These are phyloP conservation scores for Tetrapyrgos nigripes DNA, from an alignment of 1,284 basidiomycete species.

Conservation along the genomic window DNA sequence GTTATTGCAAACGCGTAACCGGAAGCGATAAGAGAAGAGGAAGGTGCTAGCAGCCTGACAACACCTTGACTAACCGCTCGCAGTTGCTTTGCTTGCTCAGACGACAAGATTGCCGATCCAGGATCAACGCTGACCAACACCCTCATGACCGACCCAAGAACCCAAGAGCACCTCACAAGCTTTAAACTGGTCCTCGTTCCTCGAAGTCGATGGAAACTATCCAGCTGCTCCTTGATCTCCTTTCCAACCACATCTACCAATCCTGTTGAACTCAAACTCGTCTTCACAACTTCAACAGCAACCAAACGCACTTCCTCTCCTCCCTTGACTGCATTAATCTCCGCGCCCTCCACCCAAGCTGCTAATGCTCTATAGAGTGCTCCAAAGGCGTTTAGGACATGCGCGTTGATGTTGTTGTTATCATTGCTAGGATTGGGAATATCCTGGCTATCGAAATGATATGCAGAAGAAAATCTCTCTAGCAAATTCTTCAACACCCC, in stretches of 20 bases:
- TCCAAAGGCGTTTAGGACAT: conserved; percentile 38
- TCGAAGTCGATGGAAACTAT: too few species aligned
- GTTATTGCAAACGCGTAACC: neutral
- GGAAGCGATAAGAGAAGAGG: neutral
- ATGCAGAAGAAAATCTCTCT: too few species aligned
- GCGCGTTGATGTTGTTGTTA: conserved; percentile 24
- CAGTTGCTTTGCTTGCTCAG: neutral
- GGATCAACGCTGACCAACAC: neutral
- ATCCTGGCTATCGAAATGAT: too few species aligned
- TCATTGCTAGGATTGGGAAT: conserved; percentile 6
- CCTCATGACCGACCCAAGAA: neutral
- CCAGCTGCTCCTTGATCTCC: conserved; percentile 30
- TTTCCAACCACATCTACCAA: conserved; percentile 29
- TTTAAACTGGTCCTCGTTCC: neutral
- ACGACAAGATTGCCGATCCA: neutral
- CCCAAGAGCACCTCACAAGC: too few species aligned
- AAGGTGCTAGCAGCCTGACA: neutral
- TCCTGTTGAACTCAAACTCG: too few species aligned
- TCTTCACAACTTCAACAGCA: conserved; percentile 35
- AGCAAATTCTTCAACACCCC: conserved; percentile 46
- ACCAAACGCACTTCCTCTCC: conserved; percentile 67
- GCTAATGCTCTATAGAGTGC: conserved; percentile 63
- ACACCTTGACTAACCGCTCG: neutral
- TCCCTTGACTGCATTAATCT: conserved; percentile 69
- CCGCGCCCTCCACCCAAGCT: conserved; percentile 78